phyloP scores from a whole-genome alignment of 495 filamentous ascomycete species.

The Haplographium delicatum region DNA sequence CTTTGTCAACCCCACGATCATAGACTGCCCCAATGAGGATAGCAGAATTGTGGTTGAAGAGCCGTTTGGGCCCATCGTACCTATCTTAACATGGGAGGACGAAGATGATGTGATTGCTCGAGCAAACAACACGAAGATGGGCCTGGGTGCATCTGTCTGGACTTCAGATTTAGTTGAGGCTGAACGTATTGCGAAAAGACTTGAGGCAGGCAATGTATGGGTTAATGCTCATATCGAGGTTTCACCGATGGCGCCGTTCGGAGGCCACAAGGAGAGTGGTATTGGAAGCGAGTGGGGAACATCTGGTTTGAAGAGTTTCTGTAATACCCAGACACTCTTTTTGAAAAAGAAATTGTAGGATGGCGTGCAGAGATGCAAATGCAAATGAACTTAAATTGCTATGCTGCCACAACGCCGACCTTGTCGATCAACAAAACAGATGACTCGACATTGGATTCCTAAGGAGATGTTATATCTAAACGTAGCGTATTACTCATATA shows the following conservation, averaged over 20 bases:
- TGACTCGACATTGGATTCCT: too few species aligned
- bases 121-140: conserved; percentile 42
- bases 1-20: conserved; percentile 52
- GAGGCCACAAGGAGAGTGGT: conserved; percentile 52
- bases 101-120: conserved; percentile 45
- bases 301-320: conserved; percentile 43
- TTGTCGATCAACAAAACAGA: too few species aligned
- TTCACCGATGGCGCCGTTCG: conserved; percentile 41
- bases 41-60: conserved; percentile 44
- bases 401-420: too few species aligned
- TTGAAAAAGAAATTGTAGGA: conserved; percentile 1
- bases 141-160: conserved; percentile 49
- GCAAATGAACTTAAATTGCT: too few species aligned
- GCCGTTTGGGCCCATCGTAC: conserved; percentile 46
- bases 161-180: conserved; percentile 38
- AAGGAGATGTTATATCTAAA: too few species aligned
- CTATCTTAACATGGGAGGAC: conserved; percentile 41
- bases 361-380: too few species aligned
- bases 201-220: conserved; percentile 41
- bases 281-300: conserved; percentile 48
- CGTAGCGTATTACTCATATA: too few species aligned
- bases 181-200: conserved; percentile 32
- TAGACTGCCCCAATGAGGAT: conserved; percentile 51
- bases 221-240: conserved; percentile 21
- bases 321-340: conserved; percentile 38